Evolutionary conservation across 1,284 basidiomycete species (phyloP).

Genomic region (Schizophyllum amplum): DNA sequence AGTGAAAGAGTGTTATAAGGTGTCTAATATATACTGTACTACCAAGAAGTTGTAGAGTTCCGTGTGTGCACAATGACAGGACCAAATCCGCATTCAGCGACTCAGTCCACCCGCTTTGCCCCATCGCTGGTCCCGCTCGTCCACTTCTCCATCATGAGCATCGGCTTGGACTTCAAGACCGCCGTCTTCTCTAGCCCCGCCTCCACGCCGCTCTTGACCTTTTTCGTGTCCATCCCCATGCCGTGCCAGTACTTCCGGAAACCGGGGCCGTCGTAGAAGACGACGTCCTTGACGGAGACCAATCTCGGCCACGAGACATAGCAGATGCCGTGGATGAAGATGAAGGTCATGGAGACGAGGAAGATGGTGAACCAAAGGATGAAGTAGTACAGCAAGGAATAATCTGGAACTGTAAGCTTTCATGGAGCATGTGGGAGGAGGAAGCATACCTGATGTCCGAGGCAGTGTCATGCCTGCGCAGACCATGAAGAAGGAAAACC

Average conservation of each 20-base stretch:
- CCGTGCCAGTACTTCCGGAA: slow-evolving; percentile 75
- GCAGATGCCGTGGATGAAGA: slow-evolving; percentile 72
- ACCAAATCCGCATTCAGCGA: slow-evolving; percentile 33
- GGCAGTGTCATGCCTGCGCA: slow-evolving; percentile 79
- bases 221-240: slow-evolving; percentile 50
- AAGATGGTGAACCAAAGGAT: slow-evolving; percentile 69
- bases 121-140: slow-evolving; percentile 27
- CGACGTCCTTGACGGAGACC: slow-evolving; percentile 75
- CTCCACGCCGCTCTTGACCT: slow-evolving; percentile 20
- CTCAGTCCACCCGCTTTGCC: slow-evolving; percentile 55
- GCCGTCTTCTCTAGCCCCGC: slow-evolving; percentile 24
- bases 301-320: slow-evolving; percentile 96
- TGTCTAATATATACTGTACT: not conserved
- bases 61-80: too few relatives aligned
- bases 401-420: slow-evolving; percentile 36
- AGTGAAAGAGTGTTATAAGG: too few relatives aligned
- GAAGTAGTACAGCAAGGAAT: slow-evolving; percentile 77
- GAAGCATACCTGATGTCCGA: slow-evolving; percentile 66
- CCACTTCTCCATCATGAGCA: slow-evolving; percentile 16
- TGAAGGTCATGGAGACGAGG: slow-evolving; percentile 54
- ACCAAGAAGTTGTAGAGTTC: slow-evolving; percentile 2
- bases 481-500: slow-evolving; percentile 83
- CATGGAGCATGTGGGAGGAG: slow-evolving; percentile 21
- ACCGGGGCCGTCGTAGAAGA: slow-evolving; percentile 84
- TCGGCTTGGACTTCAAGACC: slow-evolving; percentile 29